Evolutionary conservation across 148 eudicot genomes (phyloP).

Genomic region (Euryodendron excelsum): DNA sequence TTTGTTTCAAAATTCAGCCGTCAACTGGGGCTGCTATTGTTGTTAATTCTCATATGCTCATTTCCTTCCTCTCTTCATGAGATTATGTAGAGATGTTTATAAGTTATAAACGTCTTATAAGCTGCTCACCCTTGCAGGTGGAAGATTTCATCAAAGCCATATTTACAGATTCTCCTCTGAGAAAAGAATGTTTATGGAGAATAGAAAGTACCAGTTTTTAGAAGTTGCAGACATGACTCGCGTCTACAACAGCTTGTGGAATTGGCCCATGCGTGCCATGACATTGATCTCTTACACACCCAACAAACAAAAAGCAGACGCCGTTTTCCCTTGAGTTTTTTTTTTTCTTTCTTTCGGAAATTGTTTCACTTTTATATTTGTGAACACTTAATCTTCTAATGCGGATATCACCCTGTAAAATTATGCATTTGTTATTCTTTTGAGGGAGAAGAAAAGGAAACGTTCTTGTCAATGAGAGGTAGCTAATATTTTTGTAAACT

Average conservation of each 20-base stretch:
- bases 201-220: conserved; percentile 59
- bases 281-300: neutral
- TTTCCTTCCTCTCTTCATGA: neutral
- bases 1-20: neutral
- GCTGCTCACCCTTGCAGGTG: conserved; percentile 51
- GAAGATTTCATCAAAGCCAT: conserved; percentile 90
- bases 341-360: neutral
- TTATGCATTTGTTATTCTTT: neutral
- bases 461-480: neutral
- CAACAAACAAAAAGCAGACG: conserved; percentile 1
- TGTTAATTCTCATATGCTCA: neutral
- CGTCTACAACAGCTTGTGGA: neutral
- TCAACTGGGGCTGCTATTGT: too few species aligned
- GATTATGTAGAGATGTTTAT: neutral
- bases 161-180: conserved; percentile 84
- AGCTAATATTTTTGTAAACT: neutral
- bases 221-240: conserved; percentile 9
- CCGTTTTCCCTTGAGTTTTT: neutral
- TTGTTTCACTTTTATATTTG: neutral
- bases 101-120: too few species aligned
- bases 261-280: neutral
- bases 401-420: neutral
- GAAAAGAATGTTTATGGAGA: conserved; percentile 85
- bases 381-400: too few species aligned
- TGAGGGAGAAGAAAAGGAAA: neutral